These are phyloP conservation scores for Umbelopsis ramanniana DNA, from an alignment of 192 early-diverging fungal species.

Conservation along the genomic window DNA sequence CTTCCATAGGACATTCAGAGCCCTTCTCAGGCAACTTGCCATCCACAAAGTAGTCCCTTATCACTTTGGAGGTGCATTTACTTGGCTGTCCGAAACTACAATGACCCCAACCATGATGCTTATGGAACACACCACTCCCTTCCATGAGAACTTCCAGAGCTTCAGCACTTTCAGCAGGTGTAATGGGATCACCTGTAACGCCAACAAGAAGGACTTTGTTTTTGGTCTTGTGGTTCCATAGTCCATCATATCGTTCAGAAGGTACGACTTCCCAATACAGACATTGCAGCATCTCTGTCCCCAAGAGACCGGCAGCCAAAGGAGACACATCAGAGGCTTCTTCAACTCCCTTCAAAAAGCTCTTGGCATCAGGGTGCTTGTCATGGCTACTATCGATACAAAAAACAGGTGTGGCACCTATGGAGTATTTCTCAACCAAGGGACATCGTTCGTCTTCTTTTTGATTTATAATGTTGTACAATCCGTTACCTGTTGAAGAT, in stretches of 20 bases:
- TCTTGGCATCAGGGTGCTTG: background rate
- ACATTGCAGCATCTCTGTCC: background rate
- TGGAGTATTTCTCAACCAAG: background rate
- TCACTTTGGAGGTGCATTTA: constrained; percentile 37
- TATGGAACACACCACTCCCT: constrained; percentile 39
- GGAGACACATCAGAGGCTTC: background rate
- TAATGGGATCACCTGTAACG: constrained; percentile 49
- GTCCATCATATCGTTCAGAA: constrained; percentile 46
- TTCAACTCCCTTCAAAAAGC: constrained; percentile 1
- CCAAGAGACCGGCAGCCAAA: background rate
- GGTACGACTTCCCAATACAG: constrained; percentile 41
- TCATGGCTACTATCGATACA: constrained; percentile 14
- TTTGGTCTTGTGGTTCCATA: constrained; percentile 47
- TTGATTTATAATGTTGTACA: background rate
- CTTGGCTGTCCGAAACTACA: constrained; percentile 37
- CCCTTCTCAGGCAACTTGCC: constrained; percentile 8
- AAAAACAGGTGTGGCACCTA: background rate
- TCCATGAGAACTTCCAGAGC: constrained; percentile 26
- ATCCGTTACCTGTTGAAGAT: background rate
- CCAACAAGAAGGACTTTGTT: constrained; percentile 41
- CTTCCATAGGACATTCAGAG: constrained; percentile 6
- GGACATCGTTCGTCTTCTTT: background rate
- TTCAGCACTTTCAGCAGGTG: constrained; percentile 41
- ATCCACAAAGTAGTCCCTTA: constrained; percentile 33
- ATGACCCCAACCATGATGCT: constrained; percentile 49